phyloP scores from a whole-genome alignment of 495 filamentous ascomycete species.

The Thermochaetoides thermophila region DNA sequence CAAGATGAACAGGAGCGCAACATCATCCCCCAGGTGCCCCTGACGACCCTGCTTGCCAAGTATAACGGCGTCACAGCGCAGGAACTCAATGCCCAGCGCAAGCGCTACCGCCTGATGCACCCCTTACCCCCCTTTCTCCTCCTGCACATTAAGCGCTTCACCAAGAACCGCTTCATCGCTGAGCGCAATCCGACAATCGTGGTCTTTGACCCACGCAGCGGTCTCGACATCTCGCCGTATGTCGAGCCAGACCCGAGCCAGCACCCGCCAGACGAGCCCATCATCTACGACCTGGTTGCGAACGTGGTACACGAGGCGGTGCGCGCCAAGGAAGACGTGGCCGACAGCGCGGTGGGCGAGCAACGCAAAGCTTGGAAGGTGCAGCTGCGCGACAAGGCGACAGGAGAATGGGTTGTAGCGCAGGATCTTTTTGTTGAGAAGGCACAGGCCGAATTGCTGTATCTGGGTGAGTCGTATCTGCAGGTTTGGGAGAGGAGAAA shows the following conservation, averaged over 20 bases:
- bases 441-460: constrained; percentile 72
- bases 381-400: constrained; percentile 45
- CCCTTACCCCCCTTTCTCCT: constrained; percentile 84
- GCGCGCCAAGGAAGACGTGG: constrained; percentile 52
- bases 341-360: constrained; percentile 52
- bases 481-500: constrained; percentile 93
- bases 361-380: constrained; percentile 73
- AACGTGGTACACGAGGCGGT: constrained; percentile 92
- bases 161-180: constrained; percentile 82
- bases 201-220: constrained; percentile 63
- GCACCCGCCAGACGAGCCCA: constrained; percentile 60
- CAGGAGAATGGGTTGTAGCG: constrained; percentile 77
- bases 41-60: constrained; percentile 79
- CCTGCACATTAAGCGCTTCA: constrained; percentile 96
- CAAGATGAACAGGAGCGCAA: constrained; percentile 80
- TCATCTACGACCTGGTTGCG: constrained; percentile 91
- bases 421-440: constrained; percentile 90
- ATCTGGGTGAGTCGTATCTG: constrained; percentile 82
- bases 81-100: constrained; percentile 72
- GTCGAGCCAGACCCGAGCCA: constrained; percentile 39
- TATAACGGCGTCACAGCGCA: constrained; percentile 85
- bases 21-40: constrained; percentile 90
- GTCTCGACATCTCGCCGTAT: constrained; percentile 77
- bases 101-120: constrained; percentile 80
- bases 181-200: constrained; percentile 98